Conservation (phyloP, 2,329 filamentous ascomycete genomes). For the Ophiostoma piceae region DNA sequence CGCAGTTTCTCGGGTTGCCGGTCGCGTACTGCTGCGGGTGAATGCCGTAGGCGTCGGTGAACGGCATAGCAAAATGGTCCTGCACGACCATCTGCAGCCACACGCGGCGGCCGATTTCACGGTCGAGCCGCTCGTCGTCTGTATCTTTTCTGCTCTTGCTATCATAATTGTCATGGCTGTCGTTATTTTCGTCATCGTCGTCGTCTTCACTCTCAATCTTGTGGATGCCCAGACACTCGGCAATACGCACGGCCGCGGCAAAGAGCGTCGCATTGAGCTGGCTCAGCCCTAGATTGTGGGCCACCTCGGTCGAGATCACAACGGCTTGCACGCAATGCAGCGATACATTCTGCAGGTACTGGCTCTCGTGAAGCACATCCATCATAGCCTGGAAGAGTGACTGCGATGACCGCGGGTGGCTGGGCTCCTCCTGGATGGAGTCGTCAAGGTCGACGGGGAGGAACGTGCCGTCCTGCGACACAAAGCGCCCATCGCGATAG, state of each 20-base stretch:
- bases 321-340: conserved; percentile 37
- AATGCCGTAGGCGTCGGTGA: conserved; percentile 37
- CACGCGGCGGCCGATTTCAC: conserved; percentile 35
- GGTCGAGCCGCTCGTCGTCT: conserved; percentile 26
- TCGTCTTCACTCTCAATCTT: conserved; percentile 25
- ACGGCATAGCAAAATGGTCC: conserved; percentile 36
- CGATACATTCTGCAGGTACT: conserved; percentile 33
- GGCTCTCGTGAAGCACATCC: conserved; percentile 32
- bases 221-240: conserved; percentile 29
- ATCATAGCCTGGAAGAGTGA: conserved; percentile 34
- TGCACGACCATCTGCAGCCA: conserved; percentile 39
- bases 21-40: conserved; percentile 35
- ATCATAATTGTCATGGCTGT: conserved; percentile 5
- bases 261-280: conserved; percentile 34
- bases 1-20: conserved; percentile 32
- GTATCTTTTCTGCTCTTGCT: conserved; percentile 22
- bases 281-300: conserved; percentile 37
- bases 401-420: conserved; percentile 24
- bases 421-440: conserved; percentile 13
- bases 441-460: conserved; percentile 17
- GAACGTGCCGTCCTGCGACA: conserved; percentile 13
- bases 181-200: neutral
- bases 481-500: neutral
- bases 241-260: conserved; percentile 36
- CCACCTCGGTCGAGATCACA: conserved; percentile 36